A percentile compares a stretch with the other conserved stretches of the same genome.
These are phyloP conservation scores for Sequoiadendron giganteum DNA, from an alignment of 75 land plant species.

Conservation along the genomic window DNA sequence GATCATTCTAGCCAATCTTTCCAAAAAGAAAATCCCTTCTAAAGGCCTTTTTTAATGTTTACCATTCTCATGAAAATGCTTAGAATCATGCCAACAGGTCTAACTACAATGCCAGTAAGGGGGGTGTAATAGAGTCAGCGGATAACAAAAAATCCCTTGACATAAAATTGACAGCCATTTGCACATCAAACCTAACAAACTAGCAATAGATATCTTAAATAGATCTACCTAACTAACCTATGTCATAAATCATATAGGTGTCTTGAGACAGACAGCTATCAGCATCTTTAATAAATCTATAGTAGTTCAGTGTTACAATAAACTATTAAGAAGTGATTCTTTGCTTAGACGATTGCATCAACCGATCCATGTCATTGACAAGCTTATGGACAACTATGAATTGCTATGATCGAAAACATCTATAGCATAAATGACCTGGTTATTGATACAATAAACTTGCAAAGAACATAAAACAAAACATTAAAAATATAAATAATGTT, in stretches of 20 bases:
- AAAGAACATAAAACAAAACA: background rate
- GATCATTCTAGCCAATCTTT: background rate
- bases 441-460: background rate
- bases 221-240: no score
- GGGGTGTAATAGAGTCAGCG: no score
- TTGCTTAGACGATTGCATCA: background rate
- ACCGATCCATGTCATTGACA: background rate
- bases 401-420: background rate
- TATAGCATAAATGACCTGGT: background rate
- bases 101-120: no score
- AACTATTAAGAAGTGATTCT: background rate
- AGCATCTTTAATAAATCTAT: no score
- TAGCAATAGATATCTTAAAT: no score
- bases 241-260: no score
- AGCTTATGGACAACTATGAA: background rate
- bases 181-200: no score
- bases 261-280: no score
- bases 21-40: background rate
- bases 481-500: background rate
- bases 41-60: background rate
- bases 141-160: no score
- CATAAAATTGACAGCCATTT: no score
- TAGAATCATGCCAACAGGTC: no score
- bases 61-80: background rate
- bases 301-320: background rate